phyloP scores from a whole-genome alignment of 805 yeast genomes.

The Metschnikowia picachoensis region DNA sequence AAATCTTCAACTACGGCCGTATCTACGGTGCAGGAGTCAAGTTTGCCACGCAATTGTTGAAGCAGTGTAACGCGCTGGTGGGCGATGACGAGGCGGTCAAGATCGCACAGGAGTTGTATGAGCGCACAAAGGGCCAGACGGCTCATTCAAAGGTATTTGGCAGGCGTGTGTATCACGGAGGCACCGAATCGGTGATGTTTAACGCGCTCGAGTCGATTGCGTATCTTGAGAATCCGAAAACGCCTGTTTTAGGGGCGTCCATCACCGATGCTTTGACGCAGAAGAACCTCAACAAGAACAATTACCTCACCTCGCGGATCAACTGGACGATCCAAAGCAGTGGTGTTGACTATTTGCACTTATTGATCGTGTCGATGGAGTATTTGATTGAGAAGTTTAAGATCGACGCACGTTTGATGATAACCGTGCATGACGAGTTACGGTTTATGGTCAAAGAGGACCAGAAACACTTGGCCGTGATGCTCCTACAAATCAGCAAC shows the following conservation, averaged over 20 bases:
- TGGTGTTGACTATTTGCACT: conserved; percentile 93
- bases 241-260: conserved; percentile 92
- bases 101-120: conserved; percentile 66
- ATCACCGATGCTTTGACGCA: conserved; percentile 79
- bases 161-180: conserved; percentile 68
- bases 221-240: conserved; percentile 69
- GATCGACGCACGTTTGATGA: conserved; percentile 70
- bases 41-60: conserved; percentile 80
- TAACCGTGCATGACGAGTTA: conserved; percentile 95
- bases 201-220: conserved; percentile 88
- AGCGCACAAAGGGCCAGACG: conserved; percentile 72
- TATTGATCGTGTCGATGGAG: conserved; percentile 82
- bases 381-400: conserved; percentile 62
- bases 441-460: conserved; percentile 72
- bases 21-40: conserved; percentile 96
- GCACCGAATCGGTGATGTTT: conserved; percentile 89
- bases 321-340: conserved; percentile 99
- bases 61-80: conserved; percentile 73
- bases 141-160: conserved; percentile 21
- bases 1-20: conserved; percentile 92
- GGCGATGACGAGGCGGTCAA: conserved; percentile 61
- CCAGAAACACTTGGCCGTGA: conserved; percentile 72
- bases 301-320: conserved; percentile 82
- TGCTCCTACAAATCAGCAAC: conserved; percentile 84
- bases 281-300: conserved; percentile 56